phyloP scores from a whole-genome alignment of 176 grass and related monocot species.

The Oryza glaberrima region DNA sequence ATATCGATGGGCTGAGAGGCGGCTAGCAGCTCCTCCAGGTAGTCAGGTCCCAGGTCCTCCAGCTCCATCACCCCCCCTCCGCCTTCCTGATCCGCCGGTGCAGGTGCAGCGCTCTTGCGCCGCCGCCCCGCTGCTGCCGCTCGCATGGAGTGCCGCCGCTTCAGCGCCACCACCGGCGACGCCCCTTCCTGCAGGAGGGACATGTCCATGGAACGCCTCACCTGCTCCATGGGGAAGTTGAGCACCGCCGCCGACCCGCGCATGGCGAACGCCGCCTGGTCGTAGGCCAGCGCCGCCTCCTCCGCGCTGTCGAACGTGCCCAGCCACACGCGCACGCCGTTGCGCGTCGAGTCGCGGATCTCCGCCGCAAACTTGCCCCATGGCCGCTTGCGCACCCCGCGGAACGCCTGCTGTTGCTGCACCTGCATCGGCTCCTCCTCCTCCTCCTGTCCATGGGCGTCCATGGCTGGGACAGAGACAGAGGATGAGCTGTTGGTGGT shows the following conservation, averaged over 20 bases:
- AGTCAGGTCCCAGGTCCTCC: conserved; percentile 64
- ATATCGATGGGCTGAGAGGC: too few species aligned
- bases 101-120: too few species aligned
- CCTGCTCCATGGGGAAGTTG: conserved; percentile 66
- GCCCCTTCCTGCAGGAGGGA: neutral
- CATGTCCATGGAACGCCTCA: conserved; percentile 48
- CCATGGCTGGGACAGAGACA: too few species aligned
- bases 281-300: conserved; percentile 71
- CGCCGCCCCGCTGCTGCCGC: neutral
- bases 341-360: conserved; percentile 73
- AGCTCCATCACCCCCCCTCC: conserved; percentile 54
- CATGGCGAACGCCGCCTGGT: conserved; percentile 77
- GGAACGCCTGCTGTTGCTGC: conserved; percentile 19
- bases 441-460: too few species aligned
- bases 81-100: too few species aligned
- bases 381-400: conserved; percentile 67
- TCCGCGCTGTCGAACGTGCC: conserved; percentile 76
- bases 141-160: conserved; percentile 52
- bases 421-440: neutral
- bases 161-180: conserved; percentile 68
- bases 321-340: conserved; percentile 69
- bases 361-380: conserved; percentile 85
- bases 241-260: conserved; percentile 56
- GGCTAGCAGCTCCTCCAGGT: conserved; percentile 61
- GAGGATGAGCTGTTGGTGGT: neutral